Conservation (phyloP, 495 filamentous ascomycete species). For the Penicillium atrosanguineum region DNA sequence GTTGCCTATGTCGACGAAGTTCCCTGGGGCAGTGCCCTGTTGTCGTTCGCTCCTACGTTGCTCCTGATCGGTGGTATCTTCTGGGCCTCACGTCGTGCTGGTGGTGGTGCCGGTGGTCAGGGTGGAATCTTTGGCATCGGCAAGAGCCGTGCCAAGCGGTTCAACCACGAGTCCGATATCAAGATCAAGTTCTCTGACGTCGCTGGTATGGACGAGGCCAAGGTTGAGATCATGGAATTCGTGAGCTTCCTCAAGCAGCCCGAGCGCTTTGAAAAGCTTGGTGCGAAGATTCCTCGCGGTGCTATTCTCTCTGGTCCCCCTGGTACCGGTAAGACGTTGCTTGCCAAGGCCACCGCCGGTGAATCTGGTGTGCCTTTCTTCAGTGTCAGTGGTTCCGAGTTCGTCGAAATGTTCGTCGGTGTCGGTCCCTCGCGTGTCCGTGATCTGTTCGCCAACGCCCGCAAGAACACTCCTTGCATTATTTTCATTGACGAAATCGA, state of each 20-base stretch:
- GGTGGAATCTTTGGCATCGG: conserved; percentile 91
- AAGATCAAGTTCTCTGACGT: conserved; percentile 97
- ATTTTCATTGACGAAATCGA: conserved; percentile 99
- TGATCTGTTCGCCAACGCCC: conserved; percentile 90
- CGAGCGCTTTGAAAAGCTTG: conserved; percentile 83
- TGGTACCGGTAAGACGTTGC: conserved; percentile 95
- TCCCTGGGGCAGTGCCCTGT: conserved; percentile 57
- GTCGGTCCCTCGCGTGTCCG: conserved; percentile 93
- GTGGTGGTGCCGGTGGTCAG: conserved; percentile 61
- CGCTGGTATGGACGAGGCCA: conserved; percentile 98
- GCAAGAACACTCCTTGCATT: conserved; percentile 96
- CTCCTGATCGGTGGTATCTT: conserved; percentile 78
- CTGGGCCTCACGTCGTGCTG: conserved; percentile 67
- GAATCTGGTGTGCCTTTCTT: conserved; percentile 98
- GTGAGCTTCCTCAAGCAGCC: conserved; percentile 93
- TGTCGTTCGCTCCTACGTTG: conserved; percentile 83
- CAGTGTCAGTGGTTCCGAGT: conserved; percentile 96
- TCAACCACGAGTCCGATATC: conserved; percentile 94
- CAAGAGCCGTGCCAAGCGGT: conserved; percentile 90
- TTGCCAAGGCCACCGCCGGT: conserved; percentile 96
- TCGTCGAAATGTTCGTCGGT: conserved; percentile 99
- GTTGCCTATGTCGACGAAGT: conserved; percentile 81
- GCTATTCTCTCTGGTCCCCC: conserved; percentile 95
- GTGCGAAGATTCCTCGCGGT: conserved; percentile 95
- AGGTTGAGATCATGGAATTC: conserved; percentile 98